phyloP scores from a whole-genome alignment of 768 basidiomycete genomes.

The Mycena alexandri region DNA sequence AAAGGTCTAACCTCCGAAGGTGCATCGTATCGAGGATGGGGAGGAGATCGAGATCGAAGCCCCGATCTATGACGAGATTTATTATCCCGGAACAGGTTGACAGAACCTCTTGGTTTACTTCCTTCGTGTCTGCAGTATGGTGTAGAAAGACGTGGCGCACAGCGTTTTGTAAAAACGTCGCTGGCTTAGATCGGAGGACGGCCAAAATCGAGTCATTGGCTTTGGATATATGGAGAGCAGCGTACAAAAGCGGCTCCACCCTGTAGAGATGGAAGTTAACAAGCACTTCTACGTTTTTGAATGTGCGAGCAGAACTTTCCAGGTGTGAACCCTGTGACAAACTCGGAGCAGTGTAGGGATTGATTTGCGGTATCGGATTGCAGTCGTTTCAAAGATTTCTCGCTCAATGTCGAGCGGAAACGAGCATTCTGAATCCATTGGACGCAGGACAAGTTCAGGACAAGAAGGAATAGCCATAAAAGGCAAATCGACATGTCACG shows the following conservation, averaged over 20 bases:
- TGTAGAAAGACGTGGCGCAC: neutral
- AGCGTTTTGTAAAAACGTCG: neutral
- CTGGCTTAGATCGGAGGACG: neutral
- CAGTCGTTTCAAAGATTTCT: constrained; percentile 1
- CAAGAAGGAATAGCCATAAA: too few species aligned
- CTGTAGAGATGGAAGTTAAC: neutral
- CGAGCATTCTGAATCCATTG: neutral
- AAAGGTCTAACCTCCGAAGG: neutral
- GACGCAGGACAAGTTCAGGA: too few species aligned
- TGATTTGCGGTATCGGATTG: neutral
- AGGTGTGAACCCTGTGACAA: neutral
- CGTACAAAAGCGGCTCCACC: neutral
- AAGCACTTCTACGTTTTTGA: too few species aligned
- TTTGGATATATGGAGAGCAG: neutral
- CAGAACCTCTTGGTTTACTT: neutral
- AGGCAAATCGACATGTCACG: too few species aligned
- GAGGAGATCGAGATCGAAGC: neutral
- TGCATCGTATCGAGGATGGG: neutral
- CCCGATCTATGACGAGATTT: neutral
- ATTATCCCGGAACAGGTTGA: neutral
- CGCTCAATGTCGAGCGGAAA: neutral
- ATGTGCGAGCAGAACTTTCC: neutral
- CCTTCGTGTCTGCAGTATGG: neutral
- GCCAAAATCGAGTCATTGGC: neutral
- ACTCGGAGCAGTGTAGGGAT: neutral